These are phyloP conservation scores for Sclerotinia nivalis DNA, from an alignment of 2,329 filamentous ascomycete genomes.

Conservation along the genomic window DNA sequence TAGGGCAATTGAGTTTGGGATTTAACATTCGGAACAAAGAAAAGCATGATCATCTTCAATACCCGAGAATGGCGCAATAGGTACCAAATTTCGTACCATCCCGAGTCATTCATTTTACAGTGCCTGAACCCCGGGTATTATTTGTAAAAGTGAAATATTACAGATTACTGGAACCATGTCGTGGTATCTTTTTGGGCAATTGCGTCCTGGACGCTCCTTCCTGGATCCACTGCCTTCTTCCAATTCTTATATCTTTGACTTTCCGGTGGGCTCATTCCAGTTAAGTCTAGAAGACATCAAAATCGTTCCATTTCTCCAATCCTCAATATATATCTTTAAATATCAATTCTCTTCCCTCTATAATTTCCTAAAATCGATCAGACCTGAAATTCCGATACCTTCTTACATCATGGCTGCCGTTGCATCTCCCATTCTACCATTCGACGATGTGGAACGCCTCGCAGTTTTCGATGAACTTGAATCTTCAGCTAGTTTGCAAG, in stretches of 20 bases:
- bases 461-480: conserved; percentile 1
- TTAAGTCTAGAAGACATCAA: not conserved
- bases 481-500: not conserved
- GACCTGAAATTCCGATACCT: not conserved
- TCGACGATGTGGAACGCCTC: conserved; percentile 4
- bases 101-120: conserved; percentile 8
- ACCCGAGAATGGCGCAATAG: conserved; percentile 23
- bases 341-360: not conserved
- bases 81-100: conserved; percentile 14
- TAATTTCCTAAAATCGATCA: not conserved
- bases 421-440: conserved; percentile 23
- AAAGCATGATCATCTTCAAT: conserved; percentile 20
- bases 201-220: conserved; percentile 15
- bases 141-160: not conserved
- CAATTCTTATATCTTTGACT: conserved; percentile 12
- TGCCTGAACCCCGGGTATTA: not conserved
- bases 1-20: not conserved
- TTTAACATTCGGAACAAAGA: conserved; percentile 22
- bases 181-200: conserved; percentile 15
- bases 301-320: not conserved
- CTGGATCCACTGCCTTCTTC: conserved; percentile 2
- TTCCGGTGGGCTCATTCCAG: not conserved
- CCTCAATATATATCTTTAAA: not conserved
- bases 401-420: conserved; percentile 25
- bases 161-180: conserved; percentile 2